phyloP scores from a whole-genome alignment of 257 asterid species.

The Fraxinus quadrangulata region DNA sequence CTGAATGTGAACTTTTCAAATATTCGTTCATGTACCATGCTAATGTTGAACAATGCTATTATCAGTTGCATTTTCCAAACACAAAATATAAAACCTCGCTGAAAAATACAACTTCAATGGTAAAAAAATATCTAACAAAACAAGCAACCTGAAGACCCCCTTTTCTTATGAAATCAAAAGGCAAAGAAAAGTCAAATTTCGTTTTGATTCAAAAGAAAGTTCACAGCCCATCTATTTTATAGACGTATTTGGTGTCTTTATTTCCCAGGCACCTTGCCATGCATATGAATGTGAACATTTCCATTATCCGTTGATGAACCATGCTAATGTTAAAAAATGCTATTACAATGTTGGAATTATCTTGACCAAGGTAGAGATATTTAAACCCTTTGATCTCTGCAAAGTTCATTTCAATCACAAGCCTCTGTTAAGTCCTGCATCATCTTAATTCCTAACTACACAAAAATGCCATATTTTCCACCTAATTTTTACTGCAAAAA shows the following conservation, averaged over 20 bases:
- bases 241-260: not conserved
- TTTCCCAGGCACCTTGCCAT: slow-evolving; percentile 11
- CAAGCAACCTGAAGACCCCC: not conserved
- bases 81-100: too few relatives aligned
- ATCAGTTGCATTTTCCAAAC: too few relatives aligned
- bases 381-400: slow-evolving; percentile 10
- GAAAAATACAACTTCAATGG: too few relatives aligned
- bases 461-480: not conserved
- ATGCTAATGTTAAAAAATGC: not conserved
- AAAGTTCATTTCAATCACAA: slow-evolving; percentile 9
- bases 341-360: slow-evolving; percentile 1
- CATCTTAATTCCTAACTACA: slow-evolving; percentile 21
- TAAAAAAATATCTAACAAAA: too few relatives aligned
- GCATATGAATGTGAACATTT: slow-evolving; percentile 6
- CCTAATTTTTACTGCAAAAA: not conserved
- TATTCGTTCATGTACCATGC: not conserved
- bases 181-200: not conserved
- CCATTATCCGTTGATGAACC: not conserved
- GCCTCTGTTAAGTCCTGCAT: not conserved
- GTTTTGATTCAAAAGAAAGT: not conserved
- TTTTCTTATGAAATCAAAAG: not conserved
- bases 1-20: slow-evolving; percentile 3
- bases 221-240: not conserved
- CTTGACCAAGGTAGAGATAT: slow-evolving; percentile 1
- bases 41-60: not conserved